phyloP scores from a whole-genome alignment of 495 filamentous ascomycete genomes.

The Rhizodiscina lignyota region DNA sequence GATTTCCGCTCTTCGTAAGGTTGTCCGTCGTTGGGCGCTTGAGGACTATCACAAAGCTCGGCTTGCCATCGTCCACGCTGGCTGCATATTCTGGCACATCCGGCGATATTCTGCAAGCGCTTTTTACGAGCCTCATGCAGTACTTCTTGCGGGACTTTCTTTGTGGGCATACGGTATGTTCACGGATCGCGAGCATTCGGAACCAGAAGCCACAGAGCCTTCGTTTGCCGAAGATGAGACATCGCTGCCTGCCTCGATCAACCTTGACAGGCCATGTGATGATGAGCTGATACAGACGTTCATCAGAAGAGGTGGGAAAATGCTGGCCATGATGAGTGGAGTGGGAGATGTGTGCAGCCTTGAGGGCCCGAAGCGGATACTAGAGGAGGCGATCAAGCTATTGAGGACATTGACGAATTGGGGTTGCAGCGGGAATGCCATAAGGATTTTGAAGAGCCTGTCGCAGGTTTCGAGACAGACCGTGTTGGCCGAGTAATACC shows the following conservation, averaged over 20 bases:
- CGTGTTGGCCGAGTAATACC: too few relatives aligned
- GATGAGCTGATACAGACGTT: slow-evolving; percentile 38
- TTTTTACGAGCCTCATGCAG: slow-evolving; percentile 33
- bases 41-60: slow-evolving; percentile 39
- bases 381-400: slow-evolving; percentile 27
- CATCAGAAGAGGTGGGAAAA: slow-evolving; percentile 29
- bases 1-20: not conserved
- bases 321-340: slow-evolving; percentile 30
- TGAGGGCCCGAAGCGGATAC: slow-evolving; percentile 25
- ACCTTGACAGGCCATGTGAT: slow-evolving; percentile 34
- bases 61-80: slow-evolving; percentile 36
- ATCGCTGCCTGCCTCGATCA: slow-evolving; percentile 13
- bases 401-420: slow-evolving; percentile 24
- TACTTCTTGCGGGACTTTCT: slow-evolving; percentile 30
- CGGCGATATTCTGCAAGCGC: slow-evolving; percentile 29
- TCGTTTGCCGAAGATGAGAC: slow-evolving; percentile 9
- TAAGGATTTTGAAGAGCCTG: not conserved
- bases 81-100: slow-evolving; percentile 31
- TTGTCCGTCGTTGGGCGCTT: slow-evolving; percentile 29
- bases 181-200: too few relatives aligned
- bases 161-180: slow-evolving; percentile 35
- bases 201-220: too few relatives aligned
- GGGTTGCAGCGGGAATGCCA: slow-evolving; percentile 8
- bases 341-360: slow-evolving; percentile 31
- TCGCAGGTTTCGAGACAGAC: not conserved